Base-by-base conservation (phyloP, 2,329 filamentous ascomycete genomes). In the Penicillium sp. region DNA sequence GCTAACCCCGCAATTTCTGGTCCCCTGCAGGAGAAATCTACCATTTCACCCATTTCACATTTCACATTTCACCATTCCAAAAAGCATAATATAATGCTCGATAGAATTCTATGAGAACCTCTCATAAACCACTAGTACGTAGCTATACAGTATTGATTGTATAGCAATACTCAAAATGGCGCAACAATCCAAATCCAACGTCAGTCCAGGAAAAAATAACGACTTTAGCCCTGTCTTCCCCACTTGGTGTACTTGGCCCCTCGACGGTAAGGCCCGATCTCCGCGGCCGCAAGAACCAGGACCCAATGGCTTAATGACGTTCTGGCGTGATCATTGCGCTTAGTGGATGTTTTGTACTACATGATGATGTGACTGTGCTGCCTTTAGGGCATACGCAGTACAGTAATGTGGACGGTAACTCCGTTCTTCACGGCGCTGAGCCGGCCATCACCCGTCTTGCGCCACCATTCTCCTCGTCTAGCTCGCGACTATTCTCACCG, bases 401-500 rank as follows among this genome's bases (percentile, higher is more conserved):
- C 24, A 26, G 24, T 26, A 26, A 26, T 26, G 9, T 3, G 9
- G 3, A 8, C 20, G 38, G 41, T 44, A 46, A 51, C 40, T 36
- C 5, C 5, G 36, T 18, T 20, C 22, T 46, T 56, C 46, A 61
- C 27, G 62, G 62, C 13, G 61, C 61, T n/a, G 61, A 64, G 28
- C 61, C 61, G 13, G 55, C 55, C 48, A 61, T 52, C 46, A 50
- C 46, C 49, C 50, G 53, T 36, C 24, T 40, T 44, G 7, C 43
- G 46, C 36, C 42, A 26, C 3, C 41, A 26, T 54, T 47, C 24
- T 53, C 54, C 36, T 57, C 58, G 14, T 61, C 56, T 42, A 58
- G 48, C 47, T 64, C 60, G 7, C 55, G 51, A 16, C 47, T 60
- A 29, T 60, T 56, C 42, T 59, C 54, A 31, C 53, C 45, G 26